phyloP scores from a whole-genome alignment of 192 early-diverging fungal species.

The Gaertneriomyces sp. region DNA sequence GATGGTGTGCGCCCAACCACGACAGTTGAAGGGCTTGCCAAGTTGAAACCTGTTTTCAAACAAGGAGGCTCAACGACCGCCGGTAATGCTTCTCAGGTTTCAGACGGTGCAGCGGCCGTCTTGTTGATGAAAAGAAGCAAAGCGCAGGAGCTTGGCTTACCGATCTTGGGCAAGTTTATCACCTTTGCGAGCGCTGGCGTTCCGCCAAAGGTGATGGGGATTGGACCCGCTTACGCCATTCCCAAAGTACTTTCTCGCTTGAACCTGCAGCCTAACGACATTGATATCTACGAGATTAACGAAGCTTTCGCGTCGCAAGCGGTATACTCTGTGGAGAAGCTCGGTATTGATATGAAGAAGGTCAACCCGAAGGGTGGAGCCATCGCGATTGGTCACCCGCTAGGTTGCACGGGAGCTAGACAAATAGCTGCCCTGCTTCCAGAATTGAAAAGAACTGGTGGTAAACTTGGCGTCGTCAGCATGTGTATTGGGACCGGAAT shows the following conservation, averaged over 20 bases:
- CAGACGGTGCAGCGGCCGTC: conserved; percentile 85
- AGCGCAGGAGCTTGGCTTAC: conserved; percentile 77
- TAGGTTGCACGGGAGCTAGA: conserved; percentile 87
- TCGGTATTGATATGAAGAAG: conserved; percentile 79
- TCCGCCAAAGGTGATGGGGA: conserved; percentile 90
- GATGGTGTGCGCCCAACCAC: conserved; percentile 85
- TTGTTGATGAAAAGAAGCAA: conserved; percentile 88
- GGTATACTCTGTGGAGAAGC: conserved; percentile 84
- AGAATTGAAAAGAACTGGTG: conserved; percentile 81
- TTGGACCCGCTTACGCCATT: conserved; percentile 91
- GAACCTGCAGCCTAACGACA: conserved; percentile 68
- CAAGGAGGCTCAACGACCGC: conserved; percentile 81
- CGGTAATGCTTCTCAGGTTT: conserved; percentile 93
- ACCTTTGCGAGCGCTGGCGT: conserved; percentile 84
- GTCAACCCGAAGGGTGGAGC: conserved; percentile 98
- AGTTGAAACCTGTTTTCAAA: conserved; percentile 85
- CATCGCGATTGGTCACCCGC: conserved; percentile 95
- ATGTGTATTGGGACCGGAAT: conserved; percentile 76
- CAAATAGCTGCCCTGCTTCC: conserved; percentile 94
- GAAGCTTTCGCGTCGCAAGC: conserved; percentile 99
- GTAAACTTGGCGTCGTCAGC: conserved; percentile 62
- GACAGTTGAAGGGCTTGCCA: conserved; percentile 71
- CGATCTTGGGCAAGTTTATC: conserved; percentile 79
- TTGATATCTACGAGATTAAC: conserved; percentile 92
- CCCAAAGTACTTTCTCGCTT: conserved; percentile 78